These are phyloP conservation scores for Populus tomentosa DNA, from an alignment of 441 rosid genomes.

Conservation along the genomic window DNA sequence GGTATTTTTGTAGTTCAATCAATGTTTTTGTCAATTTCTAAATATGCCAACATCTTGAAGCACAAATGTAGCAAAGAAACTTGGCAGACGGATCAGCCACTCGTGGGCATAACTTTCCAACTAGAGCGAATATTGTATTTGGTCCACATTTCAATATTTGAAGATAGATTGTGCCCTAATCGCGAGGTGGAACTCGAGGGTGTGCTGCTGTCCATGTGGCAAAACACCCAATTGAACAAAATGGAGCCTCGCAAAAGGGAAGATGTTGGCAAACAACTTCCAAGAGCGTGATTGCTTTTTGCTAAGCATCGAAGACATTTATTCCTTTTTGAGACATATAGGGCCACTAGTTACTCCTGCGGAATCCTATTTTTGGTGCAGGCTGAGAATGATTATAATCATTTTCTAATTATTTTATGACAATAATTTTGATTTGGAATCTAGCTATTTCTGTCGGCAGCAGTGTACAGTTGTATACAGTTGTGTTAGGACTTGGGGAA, in stretches of 20 bases:
- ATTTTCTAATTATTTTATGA: not conserved
- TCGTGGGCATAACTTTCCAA: slow-evolving; percentile 13
- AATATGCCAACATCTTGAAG: not conserved
- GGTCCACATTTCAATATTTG: not conserved
- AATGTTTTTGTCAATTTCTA: not conserved
- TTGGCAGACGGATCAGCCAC: slow-evolving; percentile 4
- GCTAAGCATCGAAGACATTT: not conserved
- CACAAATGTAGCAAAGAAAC: not conserved
- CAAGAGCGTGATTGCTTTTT: not conserved
- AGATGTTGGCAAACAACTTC: not conserved
- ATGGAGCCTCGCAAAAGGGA: not conserved
- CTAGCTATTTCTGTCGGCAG: not conserved
- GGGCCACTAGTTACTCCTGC: no score
- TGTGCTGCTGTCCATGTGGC: not conserved
- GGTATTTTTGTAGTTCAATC: no score
- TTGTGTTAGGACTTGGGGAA: not conserved
- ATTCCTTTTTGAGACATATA: not conserved
- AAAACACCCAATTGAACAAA: not conserved
- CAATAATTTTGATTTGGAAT: not conserved
- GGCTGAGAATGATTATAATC: not conserved
- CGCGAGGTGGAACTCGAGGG: not conserved
- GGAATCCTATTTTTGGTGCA: no score
- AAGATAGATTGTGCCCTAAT: not conserved
- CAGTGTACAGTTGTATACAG: not conserved
- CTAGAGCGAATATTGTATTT: not conserved